Evolutionary conservation across 139 green algal species (phyloP), one percentile per base, ranked within the genome.

Genomic region (Chlamydomonas sphaeroides): DNA sequence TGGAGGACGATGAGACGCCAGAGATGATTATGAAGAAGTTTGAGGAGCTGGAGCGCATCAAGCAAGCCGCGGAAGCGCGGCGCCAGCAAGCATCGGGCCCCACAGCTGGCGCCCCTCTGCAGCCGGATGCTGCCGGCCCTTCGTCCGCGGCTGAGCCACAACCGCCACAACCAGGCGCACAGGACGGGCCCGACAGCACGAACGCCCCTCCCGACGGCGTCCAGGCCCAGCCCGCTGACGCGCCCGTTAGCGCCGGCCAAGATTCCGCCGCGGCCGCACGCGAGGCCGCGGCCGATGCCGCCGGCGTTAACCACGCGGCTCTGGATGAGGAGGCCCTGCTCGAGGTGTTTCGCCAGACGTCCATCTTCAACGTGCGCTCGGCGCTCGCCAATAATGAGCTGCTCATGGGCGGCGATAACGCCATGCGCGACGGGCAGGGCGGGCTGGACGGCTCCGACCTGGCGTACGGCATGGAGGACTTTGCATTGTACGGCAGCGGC

Each of bases 11-110:
- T 17, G 96, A 98, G 82, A 98, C 95, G 20, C 95, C 95, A 2
- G 96, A 98, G 56, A 97, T 96, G 94, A 98, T 98, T 78, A 98
- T 98, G 95, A 90, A 91, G 23, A 98, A 98, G 78, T 98, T 98
- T 78, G 92, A 92, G 68, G 94, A 95, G 85, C 84, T 98, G 72
- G 95, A 98, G 51, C 78, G 80, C 36, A 94, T 98, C 39, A 65
- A 93, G 49, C 59, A 84, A 3, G 72, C 70, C 0, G 78, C 63
- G 10, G 45, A 63, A 41, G 57, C 63, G 14, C 67, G 75, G 41
- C 63, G 41, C 26, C 84, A 84, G 74, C 78, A 76, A 41, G 49
- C 72, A 56, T 61, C 53, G 5, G n/a, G n/a, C n/a, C n/a, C n/a
- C n/a, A n/a, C n/a, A n/a, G n/a, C n/a, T n/a, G n/a, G n/a, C n/a